Conservation (phyloP, 768 basidiomycete genomes). For the Pisolithus sp. region DNA sequence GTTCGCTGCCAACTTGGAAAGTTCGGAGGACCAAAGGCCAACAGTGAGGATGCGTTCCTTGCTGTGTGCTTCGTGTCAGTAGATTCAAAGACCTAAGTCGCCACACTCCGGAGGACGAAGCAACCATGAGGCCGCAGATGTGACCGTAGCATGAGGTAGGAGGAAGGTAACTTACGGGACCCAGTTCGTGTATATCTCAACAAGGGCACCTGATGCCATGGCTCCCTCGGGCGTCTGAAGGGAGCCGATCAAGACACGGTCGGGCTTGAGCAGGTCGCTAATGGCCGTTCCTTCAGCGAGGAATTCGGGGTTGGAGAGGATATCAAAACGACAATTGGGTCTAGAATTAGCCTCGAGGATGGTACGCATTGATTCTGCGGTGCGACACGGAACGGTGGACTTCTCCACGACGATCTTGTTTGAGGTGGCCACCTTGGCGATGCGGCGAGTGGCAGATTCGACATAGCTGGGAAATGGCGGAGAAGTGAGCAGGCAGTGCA, state of each 20-base stretch:
- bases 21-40: slow-evolving; percentile 97
- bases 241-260: slow-evolving; percentile 96
- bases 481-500: slow-evolving; percentile 3
- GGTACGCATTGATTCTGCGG: slow-evolving; percentile 98
- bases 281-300: slow-evolving; percentile 98
- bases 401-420: slow-evolving; percentile 99
- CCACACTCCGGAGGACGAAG: not conserved
- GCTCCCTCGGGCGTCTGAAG: slow-evolving; percentile 84
- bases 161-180: slow-evolving; percentile 61
- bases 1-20: slow-evolving; percentile 97
- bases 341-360: slow-evolving; percentile 98
- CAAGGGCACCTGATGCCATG: slow-evolving; percentile 69
- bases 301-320: slow-evolving; percentile 99
- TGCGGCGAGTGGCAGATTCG: slow-evolving; percentile 93
- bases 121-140: not conserved
- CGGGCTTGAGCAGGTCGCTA: slow-evolving; percentile 77
- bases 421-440: slow-evolving; percentile 83
- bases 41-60: slow-evolving; percentile 81
- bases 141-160: not conserved
- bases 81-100: not conserved
- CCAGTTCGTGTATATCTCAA: slow-evolving; percentile 92
- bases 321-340: slow-evolving; percentile 87
- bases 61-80: slow-evolving; percentile 28
- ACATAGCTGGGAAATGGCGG: slow-evolving; percentile 64
- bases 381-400: slow-evolving; percentile 97